Base-by-base conservation (phyloP, 441 rosid genomes). In the Gossypium schwendimanii region DNA sequence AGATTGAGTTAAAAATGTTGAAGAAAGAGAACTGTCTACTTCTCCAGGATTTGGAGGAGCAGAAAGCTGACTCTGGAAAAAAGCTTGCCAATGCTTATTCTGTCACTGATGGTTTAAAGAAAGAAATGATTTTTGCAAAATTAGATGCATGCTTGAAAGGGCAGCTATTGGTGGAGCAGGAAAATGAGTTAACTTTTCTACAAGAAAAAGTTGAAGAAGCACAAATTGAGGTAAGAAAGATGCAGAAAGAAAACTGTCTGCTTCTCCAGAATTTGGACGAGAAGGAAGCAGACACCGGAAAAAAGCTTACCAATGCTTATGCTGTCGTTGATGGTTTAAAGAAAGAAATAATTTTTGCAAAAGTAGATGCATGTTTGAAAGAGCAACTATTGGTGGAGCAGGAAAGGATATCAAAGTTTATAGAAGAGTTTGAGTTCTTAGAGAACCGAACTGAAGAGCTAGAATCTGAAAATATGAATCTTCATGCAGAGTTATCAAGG, bases 401-500 rank as follows among this genome's bases (percentile, higher is more conserved):
- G 71, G 84, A 79, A 62, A 82, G 70, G 70, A 80, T 82, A 61
- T 84, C 89, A 36, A 82, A 78, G 76, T 86, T 87, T 69, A 74
- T 75, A 49, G 81, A 85, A 69, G 87, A 86, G 71, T 72, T 92
- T 57, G 88, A 87, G 68, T 63, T 69, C 79, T 81, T 92, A 77
- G 89, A 91, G 83, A 63, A 70, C 67, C 81, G 63, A 66, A 81
- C 82, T 52, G 81, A 86, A 73, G 89, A 85, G 63, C 70, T 94
- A 72, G 75, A 82, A 73, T 81, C 81, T 72, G 90, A 87, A 73
- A 91, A 87, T 82, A 63, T 45, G 49, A 80, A 49, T 77, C 92
- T 93, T 75, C 89, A 76, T 70, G 83, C 79, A 54, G 97, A 95
- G 84, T 77, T 93, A 80, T 77, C 73, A 67, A 90, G 98, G 86